Evolutionary conservation across 1,139 yeast species (phyloP).

Genomic region (Protomyces inundatus): DNA sequence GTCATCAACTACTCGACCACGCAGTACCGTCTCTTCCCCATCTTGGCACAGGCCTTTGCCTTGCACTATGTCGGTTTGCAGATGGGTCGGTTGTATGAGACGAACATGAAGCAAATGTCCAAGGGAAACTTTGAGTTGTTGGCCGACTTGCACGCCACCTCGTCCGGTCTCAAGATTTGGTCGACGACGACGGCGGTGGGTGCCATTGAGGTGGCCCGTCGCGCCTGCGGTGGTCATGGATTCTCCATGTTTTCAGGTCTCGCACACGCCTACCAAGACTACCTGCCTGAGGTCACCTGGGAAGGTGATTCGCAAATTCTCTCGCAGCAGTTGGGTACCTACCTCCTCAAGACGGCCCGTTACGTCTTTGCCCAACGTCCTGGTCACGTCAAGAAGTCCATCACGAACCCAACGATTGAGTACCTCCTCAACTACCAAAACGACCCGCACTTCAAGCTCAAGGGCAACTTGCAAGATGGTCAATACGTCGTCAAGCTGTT

Average conservation of each 20-base stretch:
- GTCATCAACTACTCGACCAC: slow-evolving; percentile 20
- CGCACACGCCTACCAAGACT: slow-evolving; percentile 25
- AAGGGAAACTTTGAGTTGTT: slow-evolving; percentile 25
- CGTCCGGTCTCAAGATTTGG: slow-evolving; percentile 24
- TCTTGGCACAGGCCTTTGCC: slow-evolving; percentile 27
- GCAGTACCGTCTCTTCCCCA: slow-evolving; percentile 24
- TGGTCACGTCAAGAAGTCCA: slow-evolving; percentile 18
- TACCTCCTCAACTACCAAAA: slow-evolving; percentile 21
- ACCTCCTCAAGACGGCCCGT: slow-evolving; percentile 25
- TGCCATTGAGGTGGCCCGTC: slow-evolving; percentile 23
- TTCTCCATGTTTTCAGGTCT: slow-evolving; percentile 27
- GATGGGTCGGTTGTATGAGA: slow-evolving; percentile 20
- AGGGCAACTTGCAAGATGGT: slow-evolving; percentile 15
- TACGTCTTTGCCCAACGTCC: slow-evolving; percentile 13
- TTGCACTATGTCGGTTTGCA: slow-evolving; percentile 21
- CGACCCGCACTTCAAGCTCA: slow-evolving; percentile 15
- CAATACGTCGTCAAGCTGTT: slow-evolving; percentile 12
- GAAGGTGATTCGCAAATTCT: slow-evolving; percentile 28
- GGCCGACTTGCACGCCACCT: slow-evolving; percentile 26
- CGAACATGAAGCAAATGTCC: slow-evolving; percentile 19
- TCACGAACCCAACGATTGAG: slow-evolving; percentile 24
- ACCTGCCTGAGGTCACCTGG: slow-evolving; percentile 25
- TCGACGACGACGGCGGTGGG: slow-evolving; percentile 24
- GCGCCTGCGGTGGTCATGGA: slow-evolving; percentile 28
- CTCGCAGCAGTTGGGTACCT: slow-evolving; percentile 26